phyloP scores from a whole-genome alignment of 495 filamentous ascomycete species.

The Sordaria brevicollis region DNA sequence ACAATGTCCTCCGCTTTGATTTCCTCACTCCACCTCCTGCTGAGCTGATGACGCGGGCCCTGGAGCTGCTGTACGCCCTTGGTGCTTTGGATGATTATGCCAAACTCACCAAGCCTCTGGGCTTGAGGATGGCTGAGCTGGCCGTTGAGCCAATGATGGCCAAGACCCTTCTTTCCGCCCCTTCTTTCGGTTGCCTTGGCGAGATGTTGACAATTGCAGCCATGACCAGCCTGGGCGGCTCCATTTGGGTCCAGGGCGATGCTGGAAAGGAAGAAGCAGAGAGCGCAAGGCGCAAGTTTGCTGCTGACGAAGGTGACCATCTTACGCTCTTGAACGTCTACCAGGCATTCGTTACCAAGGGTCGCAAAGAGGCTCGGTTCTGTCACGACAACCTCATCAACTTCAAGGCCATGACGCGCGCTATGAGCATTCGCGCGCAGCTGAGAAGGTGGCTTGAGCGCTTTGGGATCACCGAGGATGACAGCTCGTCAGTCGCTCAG shows the following conservation, averaged over 20 bases:
- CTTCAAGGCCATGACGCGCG: constrained; percentile 69
- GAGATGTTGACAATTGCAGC: constrained; percentile 89
- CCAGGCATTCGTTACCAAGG: constrained; percentile 77
- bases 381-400: constrained; percentile 81
- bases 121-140: constrained; percentile 87
- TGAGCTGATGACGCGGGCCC: constrained; percentile 74
- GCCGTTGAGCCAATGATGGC: constrained; percentile 95
- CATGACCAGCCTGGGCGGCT: constrained; percentile 81
- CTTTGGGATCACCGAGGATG: constrained; percentile 65
- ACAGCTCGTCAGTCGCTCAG: constrained; percentile 26
- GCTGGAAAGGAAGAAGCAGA: constrained; percentile 65
- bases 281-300: constrained; percentile 68
- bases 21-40: constrained; percentile 84
- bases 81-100: constrained; percentile 85
- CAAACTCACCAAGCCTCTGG: constrained; percentile 80
- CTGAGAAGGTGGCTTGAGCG: constrained; percentile 79
- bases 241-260: constrained; percentile 71
- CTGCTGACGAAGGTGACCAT: constrained; percentile 91
- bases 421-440: constrained; percentile 79
- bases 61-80: constrained; percentile 83
- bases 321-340: constrained; percentile 92
- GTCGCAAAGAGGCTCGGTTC: constrained; percentile 76
- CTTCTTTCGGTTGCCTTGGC: constrained; percentile 64
- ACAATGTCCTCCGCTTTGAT: constrained; percentile 86
- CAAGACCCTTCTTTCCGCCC: constrained; percentile 74